phyloP scores from a whole-genome alignment of 2,329 filamentous ascomycete species.

The Scedosporium dehoogii region DNA sequence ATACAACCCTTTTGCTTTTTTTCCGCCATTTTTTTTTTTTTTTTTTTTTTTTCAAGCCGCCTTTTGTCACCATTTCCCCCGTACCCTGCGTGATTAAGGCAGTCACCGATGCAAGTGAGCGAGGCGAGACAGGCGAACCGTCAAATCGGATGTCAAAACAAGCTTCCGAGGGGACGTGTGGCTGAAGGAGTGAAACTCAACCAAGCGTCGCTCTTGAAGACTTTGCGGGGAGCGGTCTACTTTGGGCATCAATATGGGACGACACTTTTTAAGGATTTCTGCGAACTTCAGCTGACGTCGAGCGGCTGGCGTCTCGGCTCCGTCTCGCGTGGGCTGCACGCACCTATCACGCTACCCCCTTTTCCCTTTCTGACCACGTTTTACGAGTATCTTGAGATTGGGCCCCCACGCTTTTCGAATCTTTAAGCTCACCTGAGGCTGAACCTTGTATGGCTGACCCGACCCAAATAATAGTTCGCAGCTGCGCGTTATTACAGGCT shows the following conservation, averaged over 20 bases:
- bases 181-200: background rate
- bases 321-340: background rate
- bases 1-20: background rate
- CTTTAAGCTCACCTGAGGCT: background rate
- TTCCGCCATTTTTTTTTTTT: background rate
- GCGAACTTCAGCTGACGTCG: too few species aligned
- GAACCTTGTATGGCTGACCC: background rate
- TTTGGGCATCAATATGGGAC: constrained; percentile 32
- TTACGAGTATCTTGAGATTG: background rate
- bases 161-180: background rate
- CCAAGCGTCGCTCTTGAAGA: background rate
- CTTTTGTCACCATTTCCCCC: background rate
- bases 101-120: background rate
- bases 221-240: background rate
- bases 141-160: background rate
- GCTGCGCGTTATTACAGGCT: constrained; percentile 87
- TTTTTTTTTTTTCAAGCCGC: background rate
- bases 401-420: background rate
- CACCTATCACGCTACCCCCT: background rate
- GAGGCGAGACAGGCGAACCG: background rate
- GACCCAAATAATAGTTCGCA: constrained; percentile 44
- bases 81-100: background rate
- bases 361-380: background rate
- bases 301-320: background rate
- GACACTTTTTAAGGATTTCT: constrained; percentile 10